Conservation (phyloP, 2,329 filamentous ascomycete species). For the Apiospora rasikravindrae region DNA sequence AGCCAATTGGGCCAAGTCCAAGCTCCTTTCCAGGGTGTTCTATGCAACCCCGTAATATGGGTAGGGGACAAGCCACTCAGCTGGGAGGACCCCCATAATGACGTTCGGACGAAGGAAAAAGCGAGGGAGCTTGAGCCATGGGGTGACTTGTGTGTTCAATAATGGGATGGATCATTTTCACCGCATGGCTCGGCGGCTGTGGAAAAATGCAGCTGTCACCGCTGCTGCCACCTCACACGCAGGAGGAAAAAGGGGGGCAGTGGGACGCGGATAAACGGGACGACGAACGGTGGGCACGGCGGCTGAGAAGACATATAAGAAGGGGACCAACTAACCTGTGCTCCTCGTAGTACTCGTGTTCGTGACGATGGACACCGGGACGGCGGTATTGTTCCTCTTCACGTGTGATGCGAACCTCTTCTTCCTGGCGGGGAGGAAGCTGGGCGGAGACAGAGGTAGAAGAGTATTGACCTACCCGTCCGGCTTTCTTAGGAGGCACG, state of each 20-base stretch:
- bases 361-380: slow-evolving; percentile 65
- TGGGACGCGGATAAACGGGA: not conserved
- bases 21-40: slow-evolving; percentile 14
- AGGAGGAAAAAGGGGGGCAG: not conserved
- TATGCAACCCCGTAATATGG: slow-evolving; percentile 8
- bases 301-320: not conserved
- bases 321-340: slow-evolving; percentile 53
- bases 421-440: slow-evolving; percentile 72
- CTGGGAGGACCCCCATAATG: not conserved
- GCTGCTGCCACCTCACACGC: not conserved
- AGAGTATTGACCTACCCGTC: slow-evolving; percentile 97
- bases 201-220: not conserved
- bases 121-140: not conserved
- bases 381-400: slow-evolving; percentile 78
- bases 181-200: not conserved
- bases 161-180: slow-evolving; percentile 11
- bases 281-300: not conserved
- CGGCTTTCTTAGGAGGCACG: slow-evolving; percentile 75
- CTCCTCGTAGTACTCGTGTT: slow-evolving; percentile 56
- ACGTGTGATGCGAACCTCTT: slow-evolving; percentile 83
- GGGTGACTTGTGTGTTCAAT: not conserved
- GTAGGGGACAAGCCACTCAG: not conserved
- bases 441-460: slow-evolving; percentile 63
- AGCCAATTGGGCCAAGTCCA: slow-evolving; percentile 9
- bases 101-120: not conserved